Base-by-base conservation (phyloP, 768 basidiomycete species). In the Nidula microcarpa region DNA sequence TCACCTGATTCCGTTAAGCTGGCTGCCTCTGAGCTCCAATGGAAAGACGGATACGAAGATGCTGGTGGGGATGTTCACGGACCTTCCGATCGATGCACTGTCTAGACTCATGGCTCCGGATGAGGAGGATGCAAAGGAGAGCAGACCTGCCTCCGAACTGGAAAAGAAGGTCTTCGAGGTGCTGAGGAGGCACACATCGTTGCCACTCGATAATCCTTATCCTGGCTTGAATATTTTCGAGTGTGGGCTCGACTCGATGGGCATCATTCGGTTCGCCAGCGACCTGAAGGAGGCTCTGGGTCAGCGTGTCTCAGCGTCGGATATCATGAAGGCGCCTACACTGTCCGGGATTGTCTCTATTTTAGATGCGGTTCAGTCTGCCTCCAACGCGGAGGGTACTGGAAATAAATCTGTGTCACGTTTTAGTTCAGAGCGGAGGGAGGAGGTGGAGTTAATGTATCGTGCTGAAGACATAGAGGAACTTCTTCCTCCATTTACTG, bases 1-100 rank as follows among this genome's bases (percentile, higher is more conserved):
- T 52, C 76, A 78, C 59, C 68, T 81, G 50, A 66, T 80, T 33
- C 74, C 78, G 6, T 63, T 80, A n/a, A 66, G 62, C 53, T 80
- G 72, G 67, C 69, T 80, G 52, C 77, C 79, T 5, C 57, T 81
- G 52, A 80, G 66, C 60, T 64, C 70, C 9, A 66, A 70, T 49
- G 73, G 74, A 16, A 69, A 68, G 55, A 68, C 67, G 35, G 68
- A 79, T 46, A 54, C 60, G 16, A 73, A 72, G 43, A 53, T 68
- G 10, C 63, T 77, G 6, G 57, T 62, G n/a, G 58, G 61, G 2
- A 53, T 70, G 47, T 69, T 72, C 56, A 54, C 60, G 13, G 43
- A 49, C 30, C 54, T 69, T n/a, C 61, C 58, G 17, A 54, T 71
- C 36, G 57, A 63, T 16, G 55, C 55, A 3, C 51, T 73, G 7